Percentiles rank a stretch among this genome's conserved stretches.
Evolutionary conservation across 208 protist species (phyloP).

Genomic region (Angomonas deanei): DNA sequence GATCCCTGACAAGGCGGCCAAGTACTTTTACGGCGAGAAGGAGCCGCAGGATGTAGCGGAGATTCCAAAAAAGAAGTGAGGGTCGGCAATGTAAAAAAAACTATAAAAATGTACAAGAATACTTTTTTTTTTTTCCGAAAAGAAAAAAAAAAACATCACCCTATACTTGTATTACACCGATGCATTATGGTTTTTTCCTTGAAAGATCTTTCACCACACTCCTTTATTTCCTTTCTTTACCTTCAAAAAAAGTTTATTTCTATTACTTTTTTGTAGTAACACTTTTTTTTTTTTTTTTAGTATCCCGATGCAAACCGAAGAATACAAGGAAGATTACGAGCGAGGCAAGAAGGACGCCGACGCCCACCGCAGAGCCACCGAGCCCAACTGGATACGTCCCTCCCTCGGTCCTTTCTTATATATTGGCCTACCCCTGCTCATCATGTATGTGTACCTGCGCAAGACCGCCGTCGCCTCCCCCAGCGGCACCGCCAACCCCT

Average conservation of each 20-base stretch:
- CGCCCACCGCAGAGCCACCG: constrained; percentile 55
- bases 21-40: neutral
- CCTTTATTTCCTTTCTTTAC: constrained; percentile 8
- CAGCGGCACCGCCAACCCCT: constrained; percentile 37
- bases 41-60: neutral
- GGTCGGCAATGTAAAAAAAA: neutral
- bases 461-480: constrained; percentile 27
- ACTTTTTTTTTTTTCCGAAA: too few relatives aligned
- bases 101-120: neutral
- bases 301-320: neutral
- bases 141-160: too few relatives aligned
- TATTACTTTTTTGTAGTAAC: neutral
- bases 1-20: neutral
- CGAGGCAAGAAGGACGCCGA: constrained; percentile 67
- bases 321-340: constrained; percentile 33
- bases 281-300: constrained; percentile 4
- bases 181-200: neutral
- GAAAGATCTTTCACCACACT: neutral
- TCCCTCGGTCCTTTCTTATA: constrained; percentile 70
- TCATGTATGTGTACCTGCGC: constrained; percentile 51
- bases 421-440: constrained; percentile 59
- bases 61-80: neutral
- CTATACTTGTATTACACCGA: too few relatives aligned
- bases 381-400: constrained; percentile 78
- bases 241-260: constrained; percentile 2